Base-by-base conservation (phyloP, 2,329 filamentous ascomycete species). In the Monilinia vaccinii-corymbosi region DNA sequence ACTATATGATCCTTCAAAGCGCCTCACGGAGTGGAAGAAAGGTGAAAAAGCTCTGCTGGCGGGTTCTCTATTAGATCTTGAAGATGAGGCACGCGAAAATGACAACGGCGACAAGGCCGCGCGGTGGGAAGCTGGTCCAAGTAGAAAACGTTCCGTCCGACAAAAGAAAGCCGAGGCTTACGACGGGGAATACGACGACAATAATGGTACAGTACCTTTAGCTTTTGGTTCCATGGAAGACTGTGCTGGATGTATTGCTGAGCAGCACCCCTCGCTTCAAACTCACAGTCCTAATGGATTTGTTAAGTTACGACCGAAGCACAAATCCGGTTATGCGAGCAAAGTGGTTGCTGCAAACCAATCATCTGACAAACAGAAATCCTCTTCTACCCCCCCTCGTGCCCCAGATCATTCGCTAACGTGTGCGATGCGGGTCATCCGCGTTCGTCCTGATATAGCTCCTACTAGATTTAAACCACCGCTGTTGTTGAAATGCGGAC, bases 401-500 rank as follows among this genome's bases (percentile, higher is more conserved):
- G 40, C 44, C 6, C 65, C 64, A 60, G 44, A 61, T 63, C 67
- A 71, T 64, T 68, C 62, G 67, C 72, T 74, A 67, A 74, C 70
- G 58, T 68, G 62, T 68, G 64, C 65, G 62, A 70, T 68, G 71
- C 71, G 72, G 70, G 64, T 65, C 58, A 69, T 72, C 71, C 69
- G 70, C 70, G 65, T 71, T 63, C 67, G 67, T 58, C 61, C 64
- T 65, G 56, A 64, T 66, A 68, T 68, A 72, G 70, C 65, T 58
- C 81, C 82, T 18, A 90, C 88, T 21, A 81, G 81, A 61, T 99
- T 97, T 74, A 88, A 88, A 66, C 94, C 94, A 25, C 81, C 84
- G 3, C 74, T 99, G 42, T 92, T 89, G 71, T 78, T 99, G 58
- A 92, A 91, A 73, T 96, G 93, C 69, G 94, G 94, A 0, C 94